Percentiles rank a stretch among this genome's conserved stretches.
These are phyloP conservation scores for Ampelomyces quisqualis DNA, from an alignment of 2,329 filamentous ascomycete genomes.

Conservation along the genomic window DNA sequence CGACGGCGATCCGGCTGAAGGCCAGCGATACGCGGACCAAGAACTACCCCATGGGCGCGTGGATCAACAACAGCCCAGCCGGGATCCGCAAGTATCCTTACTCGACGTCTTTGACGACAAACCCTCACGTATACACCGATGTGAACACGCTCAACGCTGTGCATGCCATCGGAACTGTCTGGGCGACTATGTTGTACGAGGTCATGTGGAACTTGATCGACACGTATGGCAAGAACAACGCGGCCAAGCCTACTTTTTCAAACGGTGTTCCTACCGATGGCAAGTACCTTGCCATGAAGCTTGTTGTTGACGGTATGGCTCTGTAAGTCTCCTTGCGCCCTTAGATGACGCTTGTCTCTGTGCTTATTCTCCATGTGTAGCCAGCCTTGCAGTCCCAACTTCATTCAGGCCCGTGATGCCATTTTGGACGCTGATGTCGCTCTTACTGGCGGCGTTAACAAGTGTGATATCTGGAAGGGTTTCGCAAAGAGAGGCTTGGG, in stretches of 20 bases:
- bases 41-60: constrained; percentile 54
- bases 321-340: constrained; percentile 28
- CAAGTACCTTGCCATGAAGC: constrained; percentile 55
- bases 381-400: constrained; percentile 59
- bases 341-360: neutral
- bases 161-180: constrained; percentile 55
- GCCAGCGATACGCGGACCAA: constrained; percentile 48
- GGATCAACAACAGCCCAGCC: constrained; percentile 48
- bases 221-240: constrained; percentile 55
- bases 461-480: constrained; percentile 56
- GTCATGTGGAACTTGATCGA: constrained; percentile 61
- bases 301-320: constrained; percentile 56
- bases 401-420: constrained; percentile 56
- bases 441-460: constrained; percentile 54
- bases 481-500: constrained; percentile 61
- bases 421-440: constrained; percentile 58
- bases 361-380: neutral
- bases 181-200: constrained; percentile 58
- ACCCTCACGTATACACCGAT: constrained; percentile 54
- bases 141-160: constrained; percentile 45
- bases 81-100: constrained; percentile 57
- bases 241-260: constrained; percentile 46
- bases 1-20: constrained; percentile 54
- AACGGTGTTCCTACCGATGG: constrained; percentile 56
- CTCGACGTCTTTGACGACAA: constrained; percentile 54